Evolutionary conservation across 495 filamentous ascomycete genomes (phyloP), one percentile per base, ranked within the genome.

Genomic region (Neurospora sp.): DNA sequence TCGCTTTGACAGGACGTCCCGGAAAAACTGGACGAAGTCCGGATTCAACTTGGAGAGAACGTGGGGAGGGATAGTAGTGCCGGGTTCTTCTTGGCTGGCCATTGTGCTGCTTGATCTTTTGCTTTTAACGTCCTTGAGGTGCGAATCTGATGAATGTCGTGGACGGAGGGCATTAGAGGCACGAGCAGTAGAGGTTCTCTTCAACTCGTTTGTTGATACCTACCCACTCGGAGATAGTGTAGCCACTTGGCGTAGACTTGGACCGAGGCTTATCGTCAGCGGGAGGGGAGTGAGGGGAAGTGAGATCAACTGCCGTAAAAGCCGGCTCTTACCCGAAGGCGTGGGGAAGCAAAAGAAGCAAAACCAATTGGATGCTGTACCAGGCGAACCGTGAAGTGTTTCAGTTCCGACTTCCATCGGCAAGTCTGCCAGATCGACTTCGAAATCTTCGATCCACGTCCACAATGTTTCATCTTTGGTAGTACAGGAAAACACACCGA

Each of bases 11-110:
- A 77, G 16, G 39, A 75, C 74, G 18, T 75, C 42, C 40, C 62
- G 35, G 40, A 76, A 78, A 39, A 77, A 77, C 4, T 69, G 40
- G 39, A 81, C 38, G 16, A 81, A 81, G 10, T 69, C 76, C 5
- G 77, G 76, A 40, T 79, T 79, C 3, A 81, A 78, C 44, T 70
- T 73, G 14, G 76, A 75, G 14, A 79, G 73, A 54, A 81, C 77
- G 66, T 79, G 76, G 5, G 54, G 54, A 31, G 54, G 27, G 27
- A 66, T 66, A 66, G 23, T 18, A 7, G 1, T 66, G 23, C 54
- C 54, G 7, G 54, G 54, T 4, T 66, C 54, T 66, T 66, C 54
- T 66, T 66, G 54, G 23, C 54, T 66, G 2, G 54, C 14, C 54
- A 66, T 66, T 66, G 12, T 66, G 27, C 27, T 66, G 27, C 7